phyloP scores from a whole-genome alignment of 2,329 filamentous ascomycete genomes.

The Colletotrichum lindemuthianum region DNA sequence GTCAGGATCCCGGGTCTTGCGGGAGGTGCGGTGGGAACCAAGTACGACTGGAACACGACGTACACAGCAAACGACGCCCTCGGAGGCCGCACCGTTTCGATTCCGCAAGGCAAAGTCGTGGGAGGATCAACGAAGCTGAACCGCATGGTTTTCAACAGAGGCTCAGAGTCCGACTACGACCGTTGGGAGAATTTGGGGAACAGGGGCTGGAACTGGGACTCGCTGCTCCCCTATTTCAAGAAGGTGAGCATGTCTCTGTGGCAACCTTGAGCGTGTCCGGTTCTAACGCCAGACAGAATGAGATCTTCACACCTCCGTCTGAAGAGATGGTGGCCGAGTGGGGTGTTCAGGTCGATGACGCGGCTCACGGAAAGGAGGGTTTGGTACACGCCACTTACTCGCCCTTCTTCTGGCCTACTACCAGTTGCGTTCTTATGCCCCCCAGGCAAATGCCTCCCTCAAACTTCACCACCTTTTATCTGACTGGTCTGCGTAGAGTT shows the following conservation, averaged over 20 bases:
- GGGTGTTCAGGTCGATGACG: constrained; percentile 41
- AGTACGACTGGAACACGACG: constrained; percentile 44
- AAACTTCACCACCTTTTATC: background rate
- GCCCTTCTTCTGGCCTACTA: constrained; percentile 45
- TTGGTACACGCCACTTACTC: constrained; percentile 44
- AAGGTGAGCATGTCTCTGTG: constrained; percentile 35
- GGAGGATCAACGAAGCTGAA: constrained; percentile 46
- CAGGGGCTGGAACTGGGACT: constrained; percentile 50
- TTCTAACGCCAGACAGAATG: constrained; percentile 17
- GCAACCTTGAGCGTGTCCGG: background rate
- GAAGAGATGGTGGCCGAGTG: constrained; percentile 39
- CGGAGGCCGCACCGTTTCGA: constrained; percentile 21
- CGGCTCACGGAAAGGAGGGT: constrained; percentile 41
- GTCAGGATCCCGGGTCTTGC: constrained; percentile 42
- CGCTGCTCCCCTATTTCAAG: constrained; percentile 45
- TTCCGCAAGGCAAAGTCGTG: constrained; percentile 35
- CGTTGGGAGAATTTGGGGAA: constrained; percentile 51
- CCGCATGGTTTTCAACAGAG: constrained; percentile 45
- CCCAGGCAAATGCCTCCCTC: too few relatives aligned
- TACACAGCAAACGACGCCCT: constrained; percentile 29
- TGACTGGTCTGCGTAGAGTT: constrained; percentile 22
- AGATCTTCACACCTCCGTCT: constrained; percentile 40
- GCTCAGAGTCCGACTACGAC: constrained; percentile 43
- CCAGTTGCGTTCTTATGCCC: constrained; percentile 34
- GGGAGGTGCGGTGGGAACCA: constrained; percentile 37